Conservation (phyloP, 495 filamentous ascomycete species). For the Daldinia decipiens region DNA sequence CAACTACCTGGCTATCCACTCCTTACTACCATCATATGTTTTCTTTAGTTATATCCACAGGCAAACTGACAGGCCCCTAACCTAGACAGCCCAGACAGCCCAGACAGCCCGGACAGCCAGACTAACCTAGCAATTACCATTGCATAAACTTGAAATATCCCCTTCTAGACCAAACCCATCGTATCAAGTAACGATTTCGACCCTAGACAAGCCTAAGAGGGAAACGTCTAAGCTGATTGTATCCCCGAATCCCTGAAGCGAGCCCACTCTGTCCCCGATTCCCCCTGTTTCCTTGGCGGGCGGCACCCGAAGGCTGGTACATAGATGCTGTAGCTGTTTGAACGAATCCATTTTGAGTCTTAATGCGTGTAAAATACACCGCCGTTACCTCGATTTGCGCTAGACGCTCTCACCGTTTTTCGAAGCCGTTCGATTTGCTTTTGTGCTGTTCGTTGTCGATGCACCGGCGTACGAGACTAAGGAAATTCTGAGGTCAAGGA, state of each 20-base stretch:
- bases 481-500: slow-evolving; percentile 21
- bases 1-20: slow-evolving; percentile 12
- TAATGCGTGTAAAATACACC: slow-evolving; percentile 19
- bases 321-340: slow-evolving; percentile 17
- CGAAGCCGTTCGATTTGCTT: slow-evolving; percentile 14
- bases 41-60: slow-evolving; percentile 9
- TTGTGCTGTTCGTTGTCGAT: slow-evolving; percentile 22
- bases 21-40: slow-evolving; percentile 19
- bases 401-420: slow-evolving; percentile 14
- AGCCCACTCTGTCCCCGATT: slow-evolving; percentile 32
- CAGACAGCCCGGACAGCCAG: slow-evolving; percentile 7
- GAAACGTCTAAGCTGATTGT: slow-evolving; percentile 33
- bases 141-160: slow-evolving; percentile 38
- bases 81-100: too few species aligned
- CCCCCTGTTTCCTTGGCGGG: slow-evolving; percentile 39
- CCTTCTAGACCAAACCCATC: slow-evolving; percentile 25
- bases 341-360: slow-evolving; percentile 22
- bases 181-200: slow-evolving; percentile 34
- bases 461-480: slow-evolving; percentile 19
- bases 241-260: slow-evolving; percentile 40
- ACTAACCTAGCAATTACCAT: slow-evolving; percentile 33
- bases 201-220: slow-evolving; percentile 37
- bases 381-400: slow-evolving; percentile 17
- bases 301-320: slow-evolving; percentile 23
- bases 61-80: slow-evolving; percentile 22